Evolutionary conservation across 2,329 filamentous ascomycete genomes (phyloP), one percentile per base, ranked within the genome.

Genomic region (Rosellinia necatrix): DNA sequence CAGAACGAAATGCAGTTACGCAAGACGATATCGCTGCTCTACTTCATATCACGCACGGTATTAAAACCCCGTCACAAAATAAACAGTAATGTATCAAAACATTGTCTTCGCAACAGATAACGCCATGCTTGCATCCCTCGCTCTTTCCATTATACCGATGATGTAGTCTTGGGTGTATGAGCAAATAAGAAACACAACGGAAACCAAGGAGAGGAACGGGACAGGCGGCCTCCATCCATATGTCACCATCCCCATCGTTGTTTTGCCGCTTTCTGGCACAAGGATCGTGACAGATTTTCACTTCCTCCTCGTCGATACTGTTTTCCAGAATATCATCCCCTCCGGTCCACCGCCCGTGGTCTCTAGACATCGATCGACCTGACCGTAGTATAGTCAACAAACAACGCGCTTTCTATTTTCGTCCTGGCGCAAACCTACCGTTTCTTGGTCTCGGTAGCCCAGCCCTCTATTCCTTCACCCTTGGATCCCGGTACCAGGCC

Each of bases 381-480:
- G n/a, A 47, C 43, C 47, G 47, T 43, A 40, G n/a, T 32, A 30
- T 32, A 43, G 40, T 57, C 53, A 53, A 53, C 49, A 21, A 58
- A 49, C 38, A n/a, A 17, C 13, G 25, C 15, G 6, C 37, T 12
- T n/a, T 29, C 6, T n/a, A n/a, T n/a, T 30, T 29, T 10, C n/a
- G 13, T 13, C n/a, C 24, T 15, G 7, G 17, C 24, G 5, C 38
- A 41, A 43, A 12, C n/a, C n/a, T 78, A 92, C 77, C 89, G 84
- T 77, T 88, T 89, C 79, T 94, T 93, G 67, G 96, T 83, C 77
- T 97, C 93, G 35, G 81, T 86, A 7, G 91, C 86, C 93, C 93
- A 97, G 3, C 93, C 93, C 52, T 96, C 91, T 68, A 97, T 97
- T 0, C 91, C 92, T 55, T 97, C 93, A 1, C 93, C 93, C 55